Evolutionary conservation across 768 basidiomycete species (phyloP), one percentile per base, ranked within the genome.

Genomic region (button mushroom (Agaricus bisporus)): DNA sequence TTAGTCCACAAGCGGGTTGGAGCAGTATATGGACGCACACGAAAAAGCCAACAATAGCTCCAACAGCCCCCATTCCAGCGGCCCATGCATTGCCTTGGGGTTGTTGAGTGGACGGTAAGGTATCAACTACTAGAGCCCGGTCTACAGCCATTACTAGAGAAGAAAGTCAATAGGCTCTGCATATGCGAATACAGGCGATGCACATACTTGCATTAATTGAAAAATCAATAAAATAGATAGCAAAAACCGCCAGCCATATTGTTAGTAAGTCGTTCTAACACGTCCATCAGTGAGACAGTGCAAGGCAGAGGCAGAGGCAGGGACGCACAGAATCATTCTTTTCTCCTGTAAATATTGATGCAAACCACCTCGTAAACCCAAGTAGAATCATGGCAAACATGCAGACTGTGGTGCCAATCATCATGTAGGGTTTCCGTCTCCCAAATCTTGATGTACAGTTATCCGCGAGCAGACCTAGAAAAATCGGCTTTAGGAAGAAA

Each of bases 31-130:
- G 28, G 9, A 74, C 89, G 60, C 59, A 94, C 93, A 91, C 75
- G 62, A 89, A 95, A 67, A 94, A 95, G 0, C 93, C 94, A 1
- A 83, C 72, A 0, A 95, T 85, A 51, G 88, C 84, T 10, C 95
- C 95, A 25, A 94, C 62, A 1, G 90, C 91, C 42, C 88, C 71
- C 91, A 97, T 95, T n/a, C 88, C 74, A 0, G 90, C 91, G 0
- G 92, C 95, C 95, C 95, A 98, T 0, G 95, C 95, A 63, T 95
- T 97, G 0, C 89, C 94, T 8, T 79, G 73, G 5, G 93, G 83
- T 66, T 98, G 95, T 22, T 81, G 73, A 1, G 78, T 64, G 0
- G 87, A 71, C 0, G 92, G 86, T 4, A 95, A 67, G 0, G 80
- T 88, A 64, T 98, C 95, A 0, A 98, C 91, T 7, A 98, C 73